phyloP scores from a whole-genome alignment of 2,329 filamentous ascomycete genomes.

The Celoporthe dispersa region DNA sequence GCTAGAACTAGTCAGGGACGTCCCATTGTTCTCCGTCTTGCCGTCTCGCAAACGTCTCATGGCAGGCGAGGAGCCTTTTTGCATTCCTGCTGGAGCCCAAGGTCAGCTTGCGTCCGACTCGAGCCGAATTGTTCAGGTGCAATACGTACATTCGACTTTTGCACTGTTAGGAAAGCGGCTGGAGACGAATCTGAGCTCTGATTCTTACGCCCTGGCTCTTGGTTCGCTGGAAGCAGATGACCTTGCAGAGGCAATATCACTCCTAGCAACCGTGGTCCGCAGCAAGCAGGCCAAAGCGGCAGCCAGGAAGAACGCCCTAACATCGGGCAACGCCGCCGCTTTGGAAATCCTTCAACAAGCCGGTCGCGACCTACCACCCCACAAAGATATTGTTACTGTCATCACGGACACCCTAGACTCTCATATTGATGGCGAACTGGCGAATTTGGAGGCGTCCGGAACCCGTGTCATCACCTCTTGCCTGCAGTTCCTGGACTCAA shows the following conservation, averaged over 20 bases:
- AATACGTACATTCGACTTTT: slow-evolving; percentile 79
- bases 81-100: slow-evolving; percentile 67
- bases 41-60: slow-evolving; percentile 49
- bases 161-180: slow-evolving; percentile 78
- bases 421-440: slow-evolving; percentile 61
- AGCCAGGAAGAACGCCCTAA: slow-evolving; percentile 11
- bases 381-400: slow-evolving; percentile 77
- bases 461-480: slow-evolving; percentile 72
- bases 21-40: slow-evolving; percentile 64
- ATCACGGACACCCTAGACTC: slow-evolving; percentile 85
- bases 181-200: slow-evolving; percentile 66
- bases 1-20: slow-evolving; percentile 67
- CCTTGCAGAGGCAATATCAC: slow-evolving; percentile 72
- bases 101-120: slow-evolving; percentile 78
- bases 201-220: slow-evolving; percentile 57
- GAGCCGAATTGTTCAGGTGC: slow-evolving; percentile 75
- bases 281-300: slow-evolving; percentile 49
- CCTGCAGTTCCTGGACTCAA: slow-evolving; percentile 76
- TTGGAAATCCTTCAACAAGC: slow-evolving; percentile 61
- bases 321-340: slow-evolving; percentile 38
- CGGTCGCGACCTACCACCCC: slow-evolving; percentile 58
- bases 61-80: slow-evolving; percentile 56
- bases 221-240: slow-evolving; percentile 62
- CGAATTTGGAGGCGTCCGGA: slow-evolving; percentile 64
- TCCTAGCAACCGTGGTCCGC: slow-evolving; percentile 73